Base-by-base conservation (phyloP, 2,329 filamentous ascomycete genomes). In the Aspergillus neoniger region DNA sequence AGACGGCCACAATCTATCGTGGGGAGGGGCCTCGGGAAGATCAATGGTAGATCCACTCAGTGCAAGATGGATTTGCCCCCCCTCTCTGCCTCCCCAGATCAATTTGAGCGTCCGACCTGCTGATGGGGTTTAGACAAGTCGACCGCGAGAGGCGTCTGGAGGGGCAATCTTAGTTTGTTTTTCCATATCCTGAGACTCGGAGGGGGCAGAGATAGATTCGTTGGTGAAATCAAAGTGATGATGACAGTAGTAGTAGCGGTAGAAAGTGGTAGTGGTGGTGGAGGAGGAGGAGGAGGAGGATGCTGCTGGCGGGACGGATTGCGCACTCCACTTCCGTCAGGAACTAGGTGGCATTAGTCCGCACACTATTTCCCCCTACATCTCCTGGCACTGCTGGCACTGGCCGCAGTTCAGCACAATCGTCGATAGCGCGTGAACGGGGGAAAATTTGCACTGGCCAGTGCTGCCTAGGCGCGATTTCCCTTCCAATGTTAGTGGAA, bases 1-100 rank as follows among this genome's bases (percentile, higher is more conserved):
- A 61, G 32, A 36, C 32, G 12, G 32, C 32, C 32, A 36, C 32
- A 36, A 36, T 36, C 56, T 55, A 60, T 59, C 57, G 57, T 57
- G 41, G 49, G 25, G 39, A 43, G 53, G 12, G 32, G 25, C 41
- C 48, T 36, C 17, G 49, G 38, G 57, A 55, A 43, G 61, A 61
- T 63, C 58, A 54, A 51, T 55, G 44, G 30, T 32, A n/a, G 55
- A 41, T 56, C 47, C 49, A 43, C 57, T 56, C 57, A 54, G 54
- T 36, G 12, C 41, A 25, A 54, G 57, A 57, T 50, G 52, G 61
- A 52, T 55, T 53, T 54, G 30, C 55, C 25, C 15, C 10, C 23
- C 25, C 41, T 25, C 25, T 44, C n/a, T 30, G 55, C 53, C 43
- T 51, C 43, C 49, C 58, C 53, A 62, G 59, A 62, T 62, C 54